Evolutionary conservation across 345 rosid species (phyloP), one percentile per base, ranked within the genome.

Genomic region (Reutealis trisperma): DNA sequence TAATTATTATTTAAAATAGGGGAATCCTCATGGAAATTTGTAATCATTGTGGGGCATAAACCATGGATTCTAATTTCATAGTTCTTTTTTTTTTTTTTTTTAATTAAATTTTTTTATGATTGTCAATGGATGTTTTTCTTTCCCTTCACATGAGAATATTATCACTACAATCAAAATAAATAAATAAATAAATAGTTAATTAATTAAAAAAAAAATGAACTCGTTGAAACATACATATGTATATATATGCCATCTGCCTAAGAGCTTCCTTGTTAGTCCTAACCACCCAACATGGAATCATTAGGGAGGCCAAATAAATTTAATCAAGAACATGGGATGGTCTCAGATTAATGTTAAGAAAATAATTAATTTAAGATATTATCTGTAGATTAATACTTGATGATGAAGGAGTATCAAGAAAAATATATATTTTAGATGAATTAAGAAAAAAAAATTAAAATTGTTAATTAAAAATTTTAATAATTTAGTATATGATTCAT

Each of bases 211-310:
- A 32, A 27, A 70, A 34, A 4, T 11, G 19, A 34, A 22, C 22
- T 32, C 19, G 8, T 21, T 1, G 16, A 59, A 47, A 49, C 45
- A 10, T 41, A 44, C 49, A 22, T 67, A 57, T n/a, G 45, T 14
- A 34, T n/a, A 67, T 14, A 34, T 49, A 11, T 27, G 41, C 55
- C 25, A n/a, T 75, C 19, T 52, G 47, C 9, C 63, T 54, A 64
- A 49, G 14, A 47, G 61, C 41, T 65, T 34, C 65, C 16, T 37
- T 21, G 18, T 24, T 61, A 68, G 34, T 51, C 78, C 75, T 70
- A 74, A 61, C 78, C 15, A 79, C 78, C 75, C 78, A 79, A 74
- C 78, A 79, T 61, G 75, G 70, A 42, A 69, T 73, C 73, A 59
- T 10, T 47, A 32, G 9, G 42, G 70, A 45, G 2, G 15, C 68